Base-by-base conservation (phyloP, 306 rosid genomes). In the Luffa aegyptiaca region DNA sequence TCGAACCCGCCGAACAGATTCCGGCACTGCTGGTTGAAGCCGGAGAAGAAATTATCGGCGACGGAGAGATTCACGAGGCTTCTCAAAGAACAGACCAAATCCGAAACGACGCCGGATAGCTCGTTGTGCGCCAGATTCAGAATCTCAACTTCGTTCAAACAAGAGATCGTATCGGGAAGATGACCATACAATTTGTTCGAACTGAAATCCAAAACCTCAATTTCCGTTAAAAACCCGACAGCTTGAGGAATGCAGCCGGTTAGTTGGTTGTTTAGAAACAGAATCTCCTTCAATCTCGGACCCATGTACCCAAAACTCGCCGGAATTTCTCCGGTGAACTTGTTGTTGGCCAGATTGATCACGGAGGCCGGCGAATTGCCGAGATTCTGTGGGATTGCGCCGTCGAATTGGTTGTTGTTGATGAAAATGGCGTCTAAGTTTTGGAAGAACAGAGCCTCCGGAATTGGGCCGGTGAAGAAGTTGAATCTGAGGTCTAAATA, bases 311-410 rank as follows among this genome's bases (percentile, higher is more conserved):
- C 97, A 75, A 95, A 85, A 73, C 97, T 93, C 21, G 84, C 45
- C n/a, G 99, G 99, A 56, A 95, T 87, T 79, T 61, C 82, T 39
- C 99, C 99, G 79, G 81, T 86, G 35, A 95, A 82, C 76, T 83
- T 85, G 87, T 95, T 95, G 81, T 91, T 93, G 0, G 99, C 97
- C 26, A 95, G 86, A 77, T 91, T 95, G 13, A 95, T 93, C 75
- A 95, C 99, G 3, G 99, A 95, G 18, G 99, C 97, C 51, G 93
- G 99, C 1, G 99, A 93, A n/a, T 83, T 89, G 0, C 97, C 99
- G 73, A 95, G 55, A 53, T 88, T 93, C n/a, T 86, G 87, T 5
- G 99, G 99, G 18, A 95, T 86, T 82, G 88, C 91, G 6, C 97
- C 99, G 76, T 79, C 89, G 78, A 95, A 95, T 55, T 90, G 83